Evolutionary conservation across 352 stramenopile species (phyloP).

Genomic region (Thraustochytrium striatum): DNA sequence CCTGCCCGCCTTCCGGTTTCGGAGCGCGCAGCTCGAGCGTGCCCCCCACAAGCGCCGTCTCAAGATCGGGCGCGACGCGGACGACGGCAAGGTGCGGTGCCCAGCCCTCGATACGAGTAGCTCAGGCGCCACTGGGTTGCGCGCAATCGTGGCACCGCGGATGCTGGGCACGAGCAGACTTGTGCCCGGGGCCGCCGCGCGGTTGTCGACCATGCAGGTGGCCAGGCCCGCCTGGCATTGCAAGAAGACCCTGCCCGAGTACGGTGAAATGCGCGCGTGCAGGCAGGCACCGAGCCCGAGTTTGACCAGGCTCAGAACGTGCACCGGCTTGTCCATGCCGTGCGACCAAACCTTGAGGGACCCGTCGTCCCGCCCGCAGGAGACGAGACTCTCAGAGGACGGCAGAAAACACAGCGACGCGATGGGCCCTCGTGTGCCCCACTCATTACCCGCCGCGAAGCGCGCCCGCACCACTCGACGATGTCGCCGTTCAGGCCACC

Average conservation of each 20-base stretch:
- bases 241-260: not conserved
- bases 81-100: too few relatives aligned
- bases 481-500: not conserved
- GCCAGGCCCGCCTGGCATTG: too few relatives aligned
- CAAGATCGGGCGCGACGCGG: too few relatives aligned
- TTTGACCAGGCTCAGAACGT: not conserved
- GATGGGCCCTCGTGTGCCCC: not conserved
- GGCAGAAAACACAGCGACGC: not conserved
- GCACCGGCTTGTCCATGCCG: not conserved
- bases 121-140: too few relatives aligned
- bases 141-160: too few relatives aligned
- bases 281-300: not conserved
- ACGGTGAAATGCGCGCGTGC: not conserved
- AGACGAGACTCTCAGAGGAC: not conserved
- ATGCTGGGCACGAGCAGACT: too few relatives aligned
- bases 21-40: too few relatives aligned
- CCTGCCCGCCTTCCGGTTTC: too few relatives aligned
- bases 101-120: too few relatives aligned
- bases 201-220: too few relatives aligned
- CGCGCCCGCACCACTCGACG: conserved; percentile 8
- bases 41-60: too few relatives aligned
- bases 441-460: not conserved
- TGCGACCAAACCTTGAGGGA: conserved; percentile 30
- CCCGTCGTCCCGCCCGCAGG: not conserved
- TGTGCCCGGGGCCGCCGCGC: too few relatives aligned